These are phyloP conservation scores for Nissolia schottii DNA, from an alignment of 306 rosid genomes.

Conservation along the genomic window DNA sequence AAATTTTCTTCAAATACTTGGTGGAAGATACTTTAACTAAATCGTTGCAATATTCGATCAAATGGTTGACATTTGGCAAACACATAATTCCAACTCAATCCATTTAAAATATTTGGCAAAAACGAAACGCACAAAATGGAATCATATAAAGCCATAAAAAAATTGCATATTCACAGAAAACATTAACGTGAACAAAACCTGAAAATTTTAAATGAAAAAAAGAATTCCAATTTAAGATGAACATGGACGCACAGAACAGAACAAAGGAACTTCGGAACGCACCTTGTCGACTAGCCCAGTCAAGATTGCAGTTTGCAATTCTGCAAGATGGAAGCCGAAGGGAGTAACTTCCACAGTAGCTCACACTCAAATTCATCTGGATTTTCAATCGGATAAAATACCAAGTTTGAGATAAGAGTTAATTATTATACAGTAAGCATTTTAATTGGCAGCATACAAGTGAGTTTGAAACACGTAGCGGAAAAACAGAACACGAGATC, in stretches of 20 bases:
- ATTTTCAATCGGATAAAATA: background rate
- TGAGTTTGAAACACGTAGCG: too few species aligned
- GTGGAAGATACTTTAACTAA: background rate
- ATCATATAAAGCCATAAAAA: too few species aligned
- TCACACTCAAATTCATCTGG: slow-evolving; percentile 35
- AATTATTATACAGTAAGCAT: background rate
- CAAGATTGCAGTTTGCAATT: slow-evolving; percentile 22
- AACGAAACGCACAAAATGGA: too few species aligned
- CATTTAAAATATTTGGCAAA: background rate
- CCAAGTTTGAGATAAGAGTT: background rate
- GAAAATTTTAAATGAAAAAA: background rate
- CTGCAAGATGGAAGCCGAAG: slow-evolving; percentile 15
- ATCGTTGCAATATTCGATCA: background rate
- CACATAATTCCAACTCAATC: background rate
- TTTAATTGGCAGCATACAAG: background rate
- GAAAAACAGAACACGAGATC: too few species aligned
- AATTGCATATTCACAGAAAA: too few species aligned
- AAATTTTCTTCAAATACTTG: background rate
- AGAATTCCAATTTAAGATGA: background rate
- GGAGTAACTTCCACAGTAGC: slow-evolving; percentile 20
- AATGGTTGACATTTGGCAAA: background rate
- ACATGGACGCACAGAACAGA: background rate
- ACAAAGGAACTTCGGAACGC: background rate
- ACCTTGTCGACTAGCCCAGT: slow-evolving; percentile 9
- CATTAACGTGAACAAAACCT: background rate